Evolutionary conservation across 2,329 filamentous ascomycete species (phyloP).

Genomic region (Zymoseptoria tritici): DNA sequence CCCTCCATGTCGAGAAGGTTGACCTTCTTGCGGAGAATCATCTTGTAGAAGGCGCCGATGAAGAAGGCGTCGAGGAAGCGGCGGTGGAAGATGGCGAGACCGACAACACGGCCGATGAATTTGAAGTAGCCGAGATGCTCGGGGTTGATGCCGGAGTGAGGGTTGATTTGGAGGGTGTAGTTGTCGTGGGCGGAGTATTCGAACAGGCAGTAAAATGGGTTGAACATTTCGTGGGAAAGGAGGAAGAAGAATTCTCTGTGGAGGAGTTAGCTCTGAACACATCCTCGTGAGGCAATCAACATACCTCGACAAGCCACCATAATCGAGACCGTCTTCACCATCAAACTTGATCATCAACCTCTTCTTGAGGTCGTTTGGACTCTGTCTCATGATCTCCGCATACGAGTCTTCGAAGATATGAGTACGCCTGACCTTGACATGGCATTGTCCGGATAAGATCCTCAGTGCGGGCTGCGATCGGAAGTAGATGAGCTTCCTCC

Average conservation of each 20-base stretch:
- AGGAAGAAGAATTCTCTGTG: constrained; percentile 96
- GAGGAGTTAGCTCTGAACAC: constrained; percentile 22
- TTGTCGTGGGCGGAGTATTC: constrained; percentile 99
- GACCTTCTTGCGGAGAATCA: constrained; percentile 93
- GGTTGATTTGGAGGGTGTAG: constrained; percentile 99
- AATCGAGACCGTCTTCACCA: constrained; percentile 94
- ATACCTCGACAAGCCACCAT: constrained; percentile 82
- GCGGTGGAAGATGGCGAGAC: constrained; percentile 93
- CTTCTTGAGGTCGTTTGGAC: constrained; percentile 93
- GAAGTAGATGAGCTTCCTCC: constrained; percentile 98
- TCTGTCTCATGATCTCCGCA: constrained; percentile 95
- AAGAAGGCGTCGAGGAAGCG: constrained; percentile 98
- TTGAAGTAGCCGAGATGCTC: constrained; percentile 99
- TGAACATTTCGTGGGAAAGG: constrained; percentile 99
- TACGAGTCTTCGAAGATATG: constrained; percentile 99
- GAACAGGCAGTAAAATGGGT: constrained; percentile 98
- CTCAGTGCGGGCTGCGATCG: constrained; percentile 92
- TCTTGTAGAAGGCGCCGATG: constrained; percentile 98
- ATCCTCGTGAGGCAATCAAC: constrained; percentile 9
- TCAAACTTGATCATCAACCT: constrained; percentile 99
- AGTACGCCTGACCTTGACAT: constrained; percentile 92
- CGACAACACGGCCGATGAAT: constrained; percentile 96
- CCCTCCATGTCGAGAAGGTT: constrained; percentile 94
- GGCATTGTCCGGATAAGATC: constrained; percentile 91
- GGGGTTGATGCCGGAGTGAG: constrained; percentile 96